A percentile compares a stretch with the other conserved stretches of the same genome.
Conservation (phyloP, 2,329 filamentous ascomycete species). For the Pseudopithomyces maydicus region DNA sequence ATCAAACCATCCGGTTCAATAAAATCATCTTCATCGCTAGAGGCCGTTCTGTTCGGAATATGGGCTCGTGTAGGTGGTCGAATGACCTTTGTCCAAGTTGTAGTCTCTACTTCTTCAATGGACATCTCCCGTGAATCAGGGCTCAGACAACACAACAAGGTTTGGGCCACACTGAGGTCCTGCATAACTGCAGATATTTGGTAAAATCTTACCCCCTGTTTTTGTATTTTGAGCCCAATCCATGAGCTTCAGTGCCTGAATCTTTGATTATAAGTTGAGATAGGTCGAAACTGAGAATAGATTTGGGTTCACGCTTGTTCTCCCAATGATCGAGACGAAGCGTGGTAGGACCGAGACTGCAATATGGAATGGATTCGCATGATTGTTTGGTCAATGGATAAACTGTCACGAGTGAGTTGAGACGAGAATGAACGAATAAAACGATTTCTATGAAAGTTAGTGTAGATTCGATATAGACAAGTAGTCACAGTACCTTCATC, state of each 20-base stretch:
- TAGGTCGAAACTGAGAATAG: conserved; percentile 23
- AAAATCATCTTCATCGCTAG: conserved; percentile 30
- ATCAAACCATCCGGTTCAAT: conserved; percentile 32
- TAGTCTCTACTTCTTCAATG: conserved; percentile 16
- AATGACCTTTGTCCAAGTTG: conserved; percentile 21
- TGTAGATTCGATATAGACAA: not conserved
- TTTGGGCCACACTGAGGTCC: conserved; percentile 33
- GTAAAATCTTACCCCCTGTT: conserved; percentile 29
- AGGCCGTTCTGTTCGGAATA: conserved; percentile 4
- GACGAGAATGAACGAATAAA: conserved; percentile 38
- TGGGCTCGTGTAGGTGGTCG: not conserved
- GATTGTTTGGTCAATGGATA: conserved; percentile 29
- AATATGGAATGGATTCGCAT: not conserved
- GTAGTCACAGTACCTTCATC: conserved; percentile 35
- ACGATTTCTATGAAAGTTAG: conserved; percentile 30
- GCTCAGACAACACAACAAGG: conserved; percentile 20
- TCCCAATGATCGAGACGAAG: conserved; percentile 20
- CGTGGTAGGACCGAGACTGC: conserved; percentile 6
- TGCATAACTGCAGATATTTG: conserved; percentile 26
- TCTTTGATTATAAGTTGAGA: conserved; percentile 22
- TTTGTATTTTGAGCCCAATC: conserved; percentile 20
- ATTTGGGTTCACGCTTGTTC: conserved; percentile 1
- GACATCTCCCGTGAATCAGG: conserved; percentile 1
- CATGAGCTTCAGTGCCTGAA: not conserved
- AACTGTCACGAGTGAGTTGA: conserved; percentile 36